Conservation (phyloP, 495 filamentous ascomycete species). For the Hypomontagnella submonticulosa region DNA sequence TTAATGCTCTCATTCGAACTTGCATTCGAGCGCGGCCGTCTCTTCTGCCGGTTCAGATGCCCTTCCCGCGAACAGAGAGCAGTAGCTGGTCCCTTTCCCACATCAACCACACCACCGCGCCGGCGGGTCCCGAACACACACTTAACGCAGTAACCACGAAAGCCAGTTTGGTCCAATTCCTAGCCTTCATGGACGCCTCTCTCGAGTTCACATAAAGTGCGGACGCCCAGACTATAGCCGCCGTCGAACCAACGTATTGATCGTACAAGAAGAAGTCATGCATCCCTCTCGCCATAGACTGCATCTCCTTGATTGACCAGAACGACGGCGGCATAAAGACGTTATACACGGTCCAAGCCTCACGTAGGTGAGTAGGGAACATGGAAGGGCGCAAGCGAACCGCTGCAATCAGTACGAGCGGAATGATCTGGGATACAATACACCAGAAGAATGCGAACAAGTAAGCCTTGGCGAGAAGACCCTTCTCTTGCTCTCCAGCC, state of each 20-base stretch:
- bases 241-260: constrained; percentile 34
- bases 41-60: neutral
- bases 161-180: constrained; percentile 21
- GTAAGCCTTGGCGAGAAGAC: constrained; percentile 27
- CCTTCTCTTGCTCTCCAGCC: constrained; percentile 8
- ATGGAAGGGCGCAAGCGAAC: constrained; percentile 18
- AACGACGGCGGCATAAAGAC: constrained; percentile 33
- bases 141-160: constrained; percentile 21
- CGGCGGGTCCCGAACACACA: constrained; percentile 25
- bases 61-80: constrained; percentile 4
- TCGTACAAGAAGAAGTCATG: constrained; percentile 38
- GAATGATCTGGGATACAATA: constrained; percentile 22
- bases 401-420: constrained; percentile 20
- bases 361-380: constrained; percentile 13
- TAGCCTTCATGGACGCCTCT: constrained; percentile 13
- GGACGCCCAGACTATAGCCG: constrained; percentile 25
- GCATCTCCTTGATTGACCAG: constrained; percentile 27
- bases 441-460: constrained; percentile 34
- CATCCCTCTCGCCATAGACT: constrained; percentile 33
- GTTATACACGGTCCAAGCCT: constrained; percentile 28
- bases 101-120: constrained; percentile 34
- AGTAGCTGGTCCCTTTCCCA: constrained; percentile 33
- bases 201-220: constrained; percentile 30
- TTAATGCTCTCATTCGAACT: neutral
- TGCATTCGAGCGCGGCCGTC: too few species aligned